These are phyloP conservation scores for Penicillium pulvis DNA, from an alignment of 495 filamentous ascomycete species.

Conservation along the genomic window DNA sequence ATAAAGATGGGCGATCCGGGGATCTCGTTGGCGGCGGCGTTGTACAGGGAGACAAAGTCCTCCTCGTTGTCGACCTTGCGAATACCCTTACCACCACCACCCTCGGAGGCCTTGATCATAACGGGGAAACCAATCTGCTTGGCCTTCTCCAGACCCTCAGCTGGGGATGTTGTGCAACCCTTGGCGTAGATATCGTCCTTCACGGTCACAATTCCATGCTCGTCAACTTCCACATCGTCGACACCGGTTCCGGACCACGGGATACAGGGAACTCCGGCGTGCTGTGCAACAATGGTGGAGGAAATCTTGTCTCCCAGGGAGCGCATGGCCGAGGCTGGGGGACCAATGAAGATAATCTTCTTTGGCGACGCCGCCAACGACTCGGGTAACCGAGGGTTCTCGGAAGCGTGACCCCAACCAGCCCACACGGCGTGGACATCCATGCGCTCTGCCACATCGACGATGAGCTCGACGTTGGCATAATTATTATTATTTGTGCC, in stretches of 20 bases:
- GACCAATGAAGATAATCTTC: slow-evolving; percentile 98
- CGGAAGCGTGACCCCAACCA: slow-evolving; percentile 98
- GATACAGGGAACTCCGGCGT: slow-evolving; percentile 95
- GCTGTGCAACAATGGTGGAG: slow-evolving; percentile 98
- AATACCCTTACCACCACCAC: slow-evolving; percentile 99
- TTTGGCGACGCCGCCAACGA: slow-evolving; percentile 92
- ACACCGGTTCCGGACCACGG: slow-evolving; percentile 97
- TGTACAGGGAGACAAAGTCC: slow-evolving; percentile 81
- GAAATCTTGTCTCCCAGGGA: slow-evolving; percentile 99
- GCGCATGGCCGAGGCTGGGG: slow-evolving; percentile 96
- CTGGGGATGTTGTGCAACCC: slow-evolving; percentile 83
- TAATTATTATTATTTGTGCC: slow-evolving; percentile 99
- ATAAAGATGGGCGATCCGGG: slow-evolving; percentile 99
- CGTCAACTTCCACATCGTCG: slow-evolving; percentile 73
- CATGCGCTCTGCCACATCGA: slow-evolving; percentile 99
- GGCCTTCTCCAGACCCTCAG: slow-evolving; percentile 87
- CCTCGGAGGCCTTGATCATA: slow-evolving; percentile 99
- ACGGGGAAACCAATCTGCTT: slow-evolving; percentile 94
- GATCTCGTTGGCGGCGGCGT: slow-evolving; percentile 94
- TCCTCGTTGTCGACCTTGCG: slow-evolving; percentile 90
- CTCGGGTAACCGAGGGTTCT: slow-evolving; percentile 97
- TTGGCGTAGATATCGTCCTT: slow-evolving; percentile 82
- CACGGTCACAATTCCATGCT: slow-evolving; percentile 88
- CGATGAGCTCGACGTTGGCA: slow-evolving; percentile 98
- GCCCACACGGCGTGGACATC: slow-evolving; percentile 98